Evolutionary conservation across 129 eudicot species (phyloP).

Genomic region (Helichrysum umbraculigerum): DNA sequence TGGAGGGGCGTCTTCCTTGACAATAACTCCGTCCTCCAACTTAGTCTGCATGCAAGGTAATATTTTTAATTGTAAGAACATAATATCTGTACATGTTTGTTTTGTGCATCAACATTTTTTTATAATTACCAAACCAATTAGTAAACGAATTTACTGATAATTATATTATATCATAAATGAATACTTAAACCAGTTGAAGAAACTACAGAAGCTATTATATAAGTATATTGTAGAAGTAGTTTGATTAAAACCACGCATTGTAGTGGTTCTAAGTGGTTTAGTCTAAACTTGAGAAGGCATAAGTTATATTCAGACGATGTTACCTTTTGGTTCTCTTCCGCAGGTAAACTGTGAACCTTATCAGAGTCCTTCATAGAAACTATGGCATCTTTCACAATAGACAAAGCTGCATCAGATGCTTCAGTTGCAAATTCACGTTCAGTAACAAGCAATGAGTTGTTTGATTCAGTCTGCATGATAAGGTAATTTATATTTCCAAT

Average conservation of each 20-base stretch:
- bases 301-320: neutral
- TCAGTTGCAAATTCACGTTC: constrained; percentile 73
- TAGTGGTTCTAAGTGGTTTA: neutral
- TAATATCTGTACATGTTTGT: neutral
- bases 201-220: neutral
- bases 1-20: constrained; percentile 63
- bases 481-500: neutral
- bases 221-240: neutral
- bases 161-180: neutral
- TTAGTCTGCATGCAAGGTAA: constrained; percentile 50
- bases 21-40: constrained; percentile 55
- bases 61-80: constrained; percentile 16
- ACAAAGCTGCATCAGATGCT: constrained; percentile 73
- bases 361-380: constrained; percentile 22
- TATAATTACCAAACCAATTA: neutral
- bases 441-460: constrained; percentile 42
- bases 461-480: constrained; percentile 23
- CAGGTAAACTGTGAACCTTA: constrained; percentile 5
- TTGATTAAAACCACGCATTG: neutral
- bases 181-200: neutral
- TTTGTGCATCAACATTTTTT: neutral
- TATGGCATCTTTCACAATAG: constrained; percentile 40
- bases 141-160: neutral
- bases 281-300: neutral
- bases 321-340: constrained; percentile 29